phyloP scores from a whole-genome alignment of 345 rosid species.

The Crucihimalaya himalaica region DNA sequence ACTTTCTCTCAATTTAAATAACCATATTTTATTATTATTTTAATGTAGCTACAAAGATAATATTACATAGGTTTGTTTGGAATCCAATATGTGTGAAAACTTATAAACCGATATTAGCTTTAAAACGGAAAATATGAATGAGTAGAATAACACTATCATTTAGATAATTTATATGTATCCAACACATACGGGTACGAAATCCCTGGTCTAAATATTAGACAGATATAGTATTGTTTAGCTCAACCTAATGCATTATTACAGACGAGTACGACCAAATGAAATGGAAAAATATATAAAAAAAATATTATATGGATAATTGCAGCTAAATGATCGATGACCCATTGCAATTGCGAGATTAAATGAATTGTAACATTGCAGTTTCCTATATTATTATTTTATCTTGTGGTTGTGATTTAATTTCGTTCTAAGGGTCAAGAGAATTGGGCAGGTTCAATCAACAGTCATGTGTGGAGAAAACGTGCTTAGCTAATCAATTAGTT shows the following conservation, averaged over 20 bases:
- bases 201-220: neutral
- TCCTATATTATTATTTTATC: neutral
- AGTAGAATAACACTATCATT: no score
- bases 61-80: no score
- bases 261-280: slow-evolving; percentile 32
- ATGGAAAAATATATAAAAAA: neutral
- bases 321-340: neutral
- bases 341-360: neutral
- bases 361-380: neutral
- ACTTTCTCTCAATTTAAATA: no score
- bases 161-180: no score
- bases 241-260: slow-evolving; percentile 38
- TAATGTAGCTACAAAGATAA: no score
- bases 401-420: slow-evolving; percentile 24
- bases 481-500: neutral
- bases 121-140: no score
- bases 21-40: no score
- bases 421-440: slow-evolving; percentile 11
- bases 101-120: no score
- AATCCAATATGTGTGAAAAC: no score
- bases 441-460: slow-evolving; percentile 23
- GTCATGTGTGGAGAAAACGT: neutral
- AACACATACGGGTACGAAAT: neutral
- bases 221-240: neutral
- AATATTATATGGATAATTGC: neutral